Evolutionary conservation across 2,329 filamentous ascomycete genomes (phyloP), one percentile per base, ranked within the genome.

Genomic region (Colletotrichum echinochloae): DNA sequence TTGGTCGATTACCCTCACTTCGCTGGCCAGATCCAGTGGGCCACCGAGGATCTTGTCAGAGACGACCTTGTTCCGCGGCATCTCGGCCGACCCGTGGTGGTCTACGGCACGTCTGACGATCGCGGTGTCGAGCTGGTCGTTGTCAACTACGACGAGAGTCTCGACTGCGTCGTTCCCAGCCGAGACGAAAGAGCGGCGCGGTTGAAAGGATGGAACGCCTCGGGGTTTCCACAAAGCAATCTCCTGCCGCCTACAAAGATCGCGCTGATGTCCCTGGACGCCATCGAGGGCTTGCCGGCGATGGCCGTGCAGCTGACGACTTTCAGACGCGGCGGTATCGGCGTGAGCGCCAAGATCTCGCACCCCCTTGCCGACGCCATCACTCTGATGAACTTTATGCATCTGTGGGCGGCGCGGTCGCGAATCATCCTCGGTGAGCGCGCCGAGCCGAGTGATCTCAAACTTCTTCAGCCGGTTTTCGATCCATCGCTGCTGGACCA

Each of bases 321-420:
- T 0, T 83, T 86, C 70, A 70, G 74, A 11, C 82, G 81, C 59
- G 83, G 83, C 1, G 82, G 81, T 3, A 81, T 81, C 52, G 81
- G 79, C 1, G 71, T 87, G 12, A 79, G 80, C 12, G 75, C 84
- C n/a, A 79, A 79, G 56, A 73, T 84, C 26, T 79, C 83, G 1
- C 85, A 87, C 73, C 77, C 78, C 4, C 76, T 87, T 5, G 81
- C 82, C 0, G 85, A 87, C 70, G 84, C 84, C 1, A 77, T 80
- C 23, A 74, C 81, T 0, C 73, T 87, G 64, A 76, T 82, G 64
- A 73, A 78, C 4, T 87, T 87, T 59, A 77, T 84, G 44, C 78
- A 82, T 39, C 73, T 78, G 20, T 86, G 82, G 83, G 79, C 82
- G 1, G 75, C 74, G 3, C 77, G 75, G 3, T 78, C 75, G 28